phyloP scores from a whole-genome alignment of 306 rosid genomes.

The Cucumis melo region DNA sequence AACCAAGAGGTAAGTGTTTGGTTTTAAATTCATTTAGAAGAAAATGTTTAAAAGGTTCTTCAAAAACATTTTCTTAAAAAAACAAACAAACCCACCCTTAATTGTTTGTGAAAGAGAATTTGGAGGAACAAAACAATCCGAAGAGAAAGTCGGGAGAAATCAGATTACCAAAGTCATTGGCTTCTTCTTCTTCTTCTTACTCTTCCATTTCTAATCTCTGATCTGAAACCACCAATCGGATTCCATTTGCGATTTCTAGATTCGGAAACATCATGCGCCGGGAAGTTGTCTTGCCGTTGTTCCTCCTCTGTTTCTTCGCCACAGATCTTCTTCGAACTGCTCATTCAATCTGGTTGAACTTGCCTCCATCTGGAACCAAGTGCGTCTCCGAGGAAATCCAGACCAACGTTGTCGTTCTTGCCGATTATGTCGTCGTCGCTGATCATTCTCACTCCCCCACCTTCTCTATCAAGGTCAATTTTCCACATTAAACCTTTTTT shows the following conservation, averaged over 20 bases:
- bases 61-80: too few species aligned
- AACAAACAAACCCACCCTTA: too few species aligned
- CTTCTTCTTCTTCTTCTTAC: not conserved
- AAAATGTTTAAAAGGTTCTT: too few species aligned
- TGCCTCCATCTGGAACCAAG: constrained; percentile 54
- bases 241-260: not conserved
- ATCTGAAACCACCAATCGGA: not conserved
- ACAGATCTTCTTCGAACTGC: constrained; percentile 9
- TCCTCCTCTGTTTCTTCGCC: constrained; percentile 14
- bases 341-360: constrained; percentile 41
- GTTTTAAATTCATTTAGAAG: too few species aligned
- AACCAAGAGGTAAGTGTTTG: too few species aligned
- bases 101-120: too few species aligned
- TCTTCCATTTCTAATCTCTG: not conserved
- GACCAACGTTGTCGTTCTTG: constrained; percentile 77
- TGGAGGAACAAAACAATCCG: too few species aligned
- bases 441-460: constrained; percentile 33
- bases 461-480: constrained; percentile 58
- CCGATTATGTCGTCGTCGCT: constrained; percentile 53
- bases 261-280: constrained; percentile 2
- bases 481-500: not conserved
- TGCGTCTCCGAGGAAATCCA: constrained; percentile 98
- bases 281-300: not conserved
- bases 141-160: too few species aligned
- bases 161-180: not conserved